Conservation (phyloP, 1,139 yeast genomes). For the Nakaseomyces delphensis region DNA sequence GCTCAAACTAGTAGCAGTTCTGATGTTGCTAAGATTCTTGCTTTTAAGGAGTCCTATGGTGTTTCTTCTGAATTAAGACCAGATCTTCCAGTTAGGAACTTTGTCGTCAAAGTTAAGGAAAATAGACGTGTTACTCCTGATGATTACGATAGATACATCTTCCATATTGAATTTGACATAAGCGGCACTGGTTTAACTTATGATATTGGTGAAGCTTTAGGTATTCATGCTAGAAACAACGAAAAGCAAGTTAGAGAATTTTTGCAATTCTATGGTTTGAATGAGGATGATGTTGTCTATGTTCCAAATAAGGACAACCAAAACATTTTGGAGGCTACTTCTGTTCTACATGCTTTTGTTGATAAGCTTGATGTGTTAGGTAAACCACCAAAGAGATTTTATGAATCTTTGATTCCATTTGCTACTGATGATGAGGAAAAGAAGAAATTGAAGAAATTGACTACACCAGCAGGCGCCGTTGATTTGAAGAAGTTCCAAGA, state of each 20-base stretch:
- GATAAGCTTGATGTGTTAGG: slow-evolving; percentile 87
- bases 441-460: slow-evolving; percentile 51
- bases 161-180: slow-evolving; percentile 92
- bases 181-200: slow-evolving; percentile 86
- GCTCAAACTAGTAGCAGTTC: slow-evolving; percentile 40
- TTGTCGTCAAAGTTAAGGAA: slow-evolving; percentile 81
- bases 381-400: slow-evolving; percentile 91
- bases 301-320: slow-evolving; percentile 64
- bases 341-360: slow-evolving; percentile 69
- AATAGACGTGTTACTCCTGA: slow-evolving; percentile 88
- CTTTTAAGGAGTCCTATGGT: slow-evolving; percentile 74
- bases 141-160: slow-evolving; percentile 87
- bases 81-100: slow-evolving; percentile 79
- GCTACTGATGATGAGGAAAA: slow-evolving; percentile 66
- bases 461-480: slow-evolving; percentile 75
- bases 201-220: slow-evolving; percentile 94
- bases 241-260: slow-evolving; percentile 57
- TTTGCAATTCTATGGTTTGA: slow-evolving; percentile 58
- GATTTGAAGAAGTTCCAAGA: slow-evolving; percentile 82
- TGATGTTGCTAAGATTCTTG: slow-evolving; percentile 60
- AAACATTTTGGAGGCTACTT: slow-evolving; percentile 54
- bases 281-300: slow-evolving; percentile 56
- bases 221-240: slow-evolving; percentile 86
- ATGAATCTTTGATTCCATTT: slow-evolving; percentile 67
- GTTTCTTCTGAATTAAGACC: slow-evolving; percentile 63